A percentile compares a stretch with the other conserved stretches of the same genome.
Evolutionary conservation across 108 stramenopile species (phyloP).

Genomic region (Pseudonitzschia multiseries): DNA sequence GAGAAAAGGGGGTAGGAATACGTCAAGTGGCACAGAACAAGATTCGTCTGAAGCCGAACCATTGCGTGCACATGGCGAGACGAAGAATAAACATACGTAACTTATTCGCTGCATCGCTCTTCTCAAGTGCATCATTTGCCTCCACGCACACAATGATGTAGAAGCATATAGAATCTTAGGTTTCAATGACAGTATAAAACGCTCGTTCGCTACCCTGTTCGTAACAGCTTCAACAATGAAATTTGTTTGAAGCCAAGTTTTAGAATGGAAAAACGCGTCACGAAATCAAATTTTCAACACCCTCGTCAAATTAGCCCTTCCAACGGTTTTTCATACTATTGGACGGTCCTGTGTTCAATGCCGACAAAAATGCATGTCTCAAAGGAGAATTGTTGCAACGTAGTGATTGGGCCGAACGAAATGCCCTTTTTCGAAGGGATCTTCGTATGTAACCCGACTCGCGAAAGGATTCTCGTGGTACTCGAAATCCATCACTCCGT

Average conservation of each 20-base stretch:
- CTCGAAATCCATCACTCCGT: slow-evolving; percentile 21
- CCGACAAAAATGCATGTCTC: too few relatives aligned
- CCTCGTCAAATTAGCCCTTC: too few relatives aligned
- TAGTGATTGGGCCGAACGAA: slow-evolving; percentile 67
- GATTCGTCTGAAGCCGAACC: not conserved
- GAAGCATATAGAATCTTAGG: too few relatives aligned
- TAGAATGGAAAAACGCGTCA: too few relatives aligned
- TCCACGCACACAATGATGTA: too few relatives aligned
- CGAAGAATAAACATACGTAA: not conserved
- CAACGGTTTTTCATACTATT: not conserved
- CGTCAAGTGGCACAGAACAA: not conserved
- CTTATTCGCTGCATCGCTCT: not conserved
- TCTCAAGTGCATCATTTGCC: too few relatives aligned
- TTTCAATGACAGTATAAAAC: too few relatives aligned
- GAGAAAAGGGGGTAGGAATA: not conserved
- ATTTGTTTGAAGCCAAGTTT: too few relatives aligned
- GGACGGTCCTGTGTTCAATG: not conserved
- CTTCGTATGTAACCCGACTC: slow-evolving; percentile 67
- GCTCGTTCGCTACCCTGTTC: too few relatives aligned
- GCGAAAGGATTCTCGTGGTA: slow-evolving; percentile 71
- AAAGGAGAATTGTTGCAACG: slow-evolving; percentile 20
- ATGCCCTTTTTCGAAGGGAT: slow-evolving; percentile 63
- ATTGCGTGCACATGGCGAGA: not conserved
- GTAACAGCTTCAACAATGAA: too few relatives aligned
- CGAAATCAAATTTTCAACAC: too few relatives aligned